phyloP scores from a whole-genome alignment of 78 protist genomes.

The Guillardia theta region DNA sequence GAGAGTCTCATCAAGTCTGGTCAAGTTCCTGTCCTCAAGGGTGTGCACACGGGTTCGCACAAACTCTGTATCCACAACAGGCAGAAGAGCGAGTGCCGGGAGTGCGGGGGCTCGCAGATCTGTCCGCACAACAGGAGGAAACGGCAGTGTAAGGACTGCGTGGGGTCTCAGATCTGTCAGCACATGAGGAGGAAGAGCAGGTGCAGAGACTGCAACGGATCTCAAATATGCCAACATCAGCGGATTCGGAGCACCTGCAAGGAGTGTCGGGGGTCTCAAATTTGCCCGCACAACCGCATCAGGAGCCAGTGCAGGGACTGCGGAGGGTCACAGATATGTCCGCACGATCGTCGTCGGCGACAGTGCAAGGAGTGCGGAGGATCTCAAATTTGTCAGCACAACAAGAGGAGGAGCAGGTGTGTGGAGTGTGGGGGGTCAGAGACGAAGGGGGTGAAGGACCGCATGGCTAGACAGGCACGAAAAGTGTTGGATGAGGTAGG shows the following conservation, averaged over 20 bases:
- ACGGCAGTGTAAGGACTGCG: not conserved
- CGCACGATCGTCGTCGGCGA: not conserved
- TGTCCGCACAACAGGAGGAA: too few relatives aligned
- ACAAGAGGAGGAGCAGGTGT: too few relatives aligned
- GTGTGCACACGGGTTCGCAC: too few relatives aligned
- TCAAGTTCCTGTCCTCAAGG: too few relatives aligned
- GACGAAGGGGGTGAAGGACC: too few relatives aligned
- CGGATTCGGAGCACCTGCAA: not conserved
- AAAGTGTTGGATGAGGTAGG: too few relatives aligned
- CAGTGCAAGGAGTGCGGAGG: conserved; percentile 37
- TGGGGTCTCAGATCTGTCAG: not conserved
- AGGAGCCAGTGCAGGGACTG: not conserved
- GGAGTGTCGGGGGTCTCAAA: not conserved
- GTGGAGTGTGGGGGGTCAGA: too few relatives aligned
- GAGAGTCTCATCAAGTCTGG: too few relatives aligned
- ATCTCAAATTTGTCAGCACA: not conserved
- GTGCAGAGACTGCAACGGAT: not conserved
- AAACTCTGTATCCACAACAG: too few relatives aligned
- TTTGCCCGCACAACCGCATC: not conserved
- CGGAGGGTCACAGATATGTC: not conserved
- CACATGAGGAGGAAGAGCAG: not conserved
- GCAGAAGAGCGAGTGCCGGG: too few relatives aligned
- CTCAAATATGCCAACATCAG: not conserved
- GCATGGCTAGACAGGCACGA: too few relatives aligned
- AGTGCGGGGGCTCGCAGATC: too few relatives aligned